Conservation (phyloP, 371 early-diverging fungal genomes). For the Fennellomyces sp. region DNA sequence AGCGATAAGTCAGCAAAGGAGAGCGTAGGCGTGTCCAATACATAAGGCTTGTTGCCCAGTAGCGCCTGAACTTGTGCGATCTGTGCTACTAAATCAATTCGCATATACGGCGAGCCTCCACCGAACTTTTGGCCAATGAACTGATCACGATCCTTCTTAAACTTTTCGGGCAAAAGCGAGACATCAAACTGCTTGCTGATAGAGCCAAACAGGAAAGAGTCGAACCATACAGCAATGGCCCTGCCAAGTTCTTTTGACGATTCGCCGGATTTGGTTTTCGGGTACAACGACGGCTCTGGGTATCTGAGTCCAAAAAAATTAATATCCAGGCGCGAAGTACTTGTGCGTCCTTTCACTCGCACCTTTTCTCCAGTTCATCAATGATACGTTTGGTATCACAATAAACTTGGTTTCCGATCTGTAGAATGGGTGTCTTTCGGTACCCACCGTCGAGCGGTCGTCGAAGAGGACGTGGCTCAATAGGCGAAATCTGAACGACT, state of each 20-base stretch:
- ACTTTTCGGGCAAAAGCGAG: slow-evolving; percentile 6
- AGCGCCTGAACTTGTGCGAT: slow-evolving; percentile 9
- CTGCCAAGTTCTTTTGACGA: slow-evolving; percentile 1
- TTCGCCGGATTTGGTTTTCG: slow-evolving; percentile 6
- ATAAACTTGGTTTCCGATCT: slow-evolving; percentile 60
- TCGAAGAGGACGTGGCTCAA: slow-evolving; percentile 40
- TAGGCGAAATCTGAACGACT: slow-evolving; percentile 26
- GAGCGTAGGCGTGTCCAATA: slow-evolving; percentile 29
- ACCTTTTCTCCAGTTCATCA: slow-evolving; percentile 55
- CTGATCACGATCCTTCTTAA: slow-evolving; percentile 23
- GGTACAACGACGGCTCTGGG: slow-evolving; percentile 19
- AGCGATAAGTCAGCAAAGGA: slow-evolving; percentile 39
- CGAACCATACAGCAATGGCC: slow-evolving; percentile 18
- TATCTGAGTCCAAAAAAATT: too few relatives aligned
- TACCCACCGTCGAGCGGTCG: slow-evolving; percentile 58
- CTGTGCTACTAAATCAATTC: slow-evolving; percentile 3
- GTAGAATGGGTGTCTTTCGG: slow-evolving; percentile 63
- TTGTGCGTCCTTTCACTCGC: too few relatives aligned
- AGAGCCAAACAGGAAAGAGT: slow-evolving; percentile 12
- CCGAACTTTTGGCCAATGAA: slow-evolving; percentile 11
- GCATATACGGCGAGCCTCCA: neutral
- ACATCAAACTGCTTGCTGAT: slow-evolving; percentile 17
- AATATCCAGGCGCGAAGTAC: too few relatives aligned
- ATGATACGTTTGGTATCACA: slow-evolving; percentile 56
- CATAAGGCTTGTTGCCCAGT: slow-evolving; percentile 28